Base-by-base conservation (phyloP, 2,329 filamentous ascomycete genomes). In the Monosporascus cannonballus region DNA sequence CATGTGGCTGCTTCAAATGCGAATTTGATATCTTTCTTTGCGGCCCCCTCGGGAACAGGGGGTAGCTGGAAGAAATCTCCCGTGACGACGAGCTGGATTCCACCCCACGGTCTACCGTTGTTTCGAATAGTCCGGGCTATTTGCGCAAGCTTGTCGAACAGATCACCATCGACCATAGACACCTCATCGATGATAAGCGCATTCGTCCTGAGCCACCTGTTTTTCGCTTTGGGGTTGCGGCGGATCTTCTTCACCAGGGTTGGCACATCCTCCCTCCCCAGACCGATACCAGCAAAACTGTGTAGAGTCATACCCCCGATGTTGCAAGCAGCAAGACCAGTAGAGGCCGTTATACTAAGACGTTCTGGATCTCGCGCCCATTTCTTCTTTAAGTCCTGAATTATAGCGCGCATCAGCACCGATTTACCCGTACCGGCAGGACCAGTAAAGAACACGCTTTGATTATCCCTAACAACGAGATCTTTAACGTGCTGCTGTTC, bases 61-160 rank as follows among this genome's bases (percentile, higher is more conserved):
- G 94, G 94, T 3, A 99, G 74, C 68, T 99, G 94, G 71, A 99
- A 99, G 72, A 99, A 99, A 65, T 99, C 94, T 3, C 94, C 94
- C 0, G 94, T 99, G 54, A 99, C 89, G 52, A 99, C 83, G 30
- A 99, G 79, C 61, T 99, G 94, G 46, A 99, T 97, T 5, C 94
- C 94, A 51, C 94, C 95, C 76, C 96, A 99, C 0, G 94, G 89
- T 9, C 90, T 82, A 9, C 90, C 92, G 61, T 96, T 96, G 66
- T 95, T 96, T 51, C 92, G 84, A 56, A 99, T 84, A 3, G 78
- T 83, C 52, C 93, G 83, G 15, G 92, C 93, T 59, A 99, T 88
- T 55, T 88, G 83, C 56, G 95, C 91, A 18, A 99, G 79, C 69
- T 99, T 99, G 74, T 99, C 94, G 60, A 97, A 99, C 0, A 99